These are phyloP conservation scores for Raphidocelis subcapitata DNA, from an alignment of 139 green algal species.

Conservation along the genomic window DNA sequence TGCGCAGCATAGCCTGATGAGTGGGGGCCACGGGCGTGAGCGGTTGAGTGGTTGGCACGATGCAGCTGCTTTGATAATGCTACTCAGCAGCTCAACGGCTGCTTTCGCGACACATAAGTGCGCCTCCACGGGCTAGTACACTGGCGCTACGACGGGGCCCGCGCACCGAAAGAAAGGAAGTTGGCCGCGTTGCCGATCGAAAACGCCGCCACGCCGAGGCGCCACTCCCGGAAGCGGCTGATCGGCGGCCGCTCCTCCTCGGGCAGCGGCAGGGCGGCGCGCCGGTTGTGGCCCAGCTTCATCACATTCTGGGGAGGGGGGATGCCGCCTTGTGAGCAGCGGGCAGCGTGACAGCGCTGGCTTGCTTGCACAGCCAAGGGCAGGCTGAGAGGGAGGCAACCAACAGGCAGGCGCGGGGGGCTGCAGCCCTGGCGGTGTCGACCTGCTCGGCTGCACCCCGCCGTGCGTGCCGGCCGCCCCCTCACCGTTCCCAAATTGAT, in stretches of 20 bases:
- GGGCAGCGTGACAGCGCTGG: background rate
- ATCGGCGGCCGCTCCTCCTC: constrained; percentile 32
- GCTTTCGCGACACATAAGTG: too few species aligned
- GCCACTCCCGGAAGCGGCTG: constrained; percentile 59
- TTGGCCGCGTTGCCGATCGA: constrained; percentile 73
- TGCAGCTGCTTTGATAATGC: too few species aligned
- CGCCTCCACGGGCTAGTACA: too few species aligned
- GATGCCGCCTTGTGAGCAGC: background rate
- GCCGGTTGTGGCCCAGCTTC: constrained; percentile 86
- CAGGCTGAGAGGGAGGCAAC: background rate
- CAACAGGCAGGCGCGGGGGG: background rate
- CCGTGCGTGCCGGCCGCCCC: too few species aligned
- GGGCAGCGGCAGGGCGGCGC: constrained; percentile 27
- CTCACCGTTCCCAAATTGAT: constrained; percentile 78
- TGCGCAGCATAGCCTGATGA: constrained; percentile 78
- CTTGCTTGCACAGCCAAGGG: background rate
- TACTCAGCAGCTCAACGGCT: too few species aligned
- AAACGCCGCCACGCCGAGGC: constrained; percentile 69
- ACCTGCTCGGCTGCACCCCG: background rate
- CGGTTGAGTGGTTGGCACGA: too few species aligned
- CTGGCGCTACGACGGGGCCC: background rate
- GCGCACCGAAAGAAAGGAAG: constrained; percentile 70
- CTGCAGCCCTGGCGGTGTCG: background rate
- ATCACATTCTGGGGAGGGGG: constrained; percentile 74
- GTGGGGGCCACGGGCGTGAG: too few species aligned